Base-by-base conservation (phyloP, 768 basidiomycete genomes). In the Omphalotus guepiniiformis region DNA sequence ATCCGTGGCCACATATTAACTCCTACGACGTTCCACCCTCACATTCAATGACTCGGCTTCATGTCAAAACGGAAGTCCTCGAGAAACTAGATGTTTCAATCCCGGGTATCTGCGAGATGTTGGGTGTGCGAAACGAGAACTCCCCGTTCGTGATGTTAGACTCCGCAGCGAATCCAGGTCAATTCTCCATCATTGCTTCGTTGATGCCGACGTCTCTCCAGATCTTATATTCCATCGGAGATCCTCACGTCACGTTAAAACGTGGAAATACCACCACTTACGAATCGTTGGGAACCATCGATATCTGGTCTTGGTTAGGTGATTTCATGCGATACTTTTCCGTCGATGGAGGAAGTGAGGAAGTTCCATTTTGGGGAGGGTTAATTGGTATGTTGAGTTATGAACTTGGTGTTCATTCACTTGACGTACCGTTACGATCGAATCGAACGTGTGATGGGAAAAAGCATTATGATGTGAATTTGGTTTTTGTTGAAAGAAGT, bases 341-440 rank as follows among this genome's bases (percentile, higher is more conserved):
- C 47, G 78, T 73, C 6, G 51, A 55, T 19, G 71, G 71, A 18
- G 85, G 85, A 3, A 56, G 57, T 35, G 52, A 69, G 6, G 72
- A 79, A 8, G 61, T 80, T 39, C 88, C 88, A 0, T 91, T 91
- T 61, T 89, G 88, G 87, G 89, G 88, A 26, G 90, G 90, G 16
- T 67, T 92, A 9, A 63, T 91, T 19, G 90, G 90, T 6, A 80
- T 77, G 50, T 65, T 92, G 50, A 85, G 84, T 56, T 92, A 91
- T 58, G 90, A 91, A 60, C 69, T 89, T 15, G 89, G 88, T 11
- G 74, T 83, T 4, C 65, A 74, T 35, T 70, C 78, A 4, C 63
- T 89, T 21, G 60, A 68, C 16, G 66, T 83, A 40, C 63, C 71
- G 43, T 60, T 72, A 22, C 63, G 61, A 32, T 54, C 61, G 48